Evolutionary conservation across 306 rosid genomes (phyloP), one percentile per base, ranked within the genome.

Genomic region (Lupinus albus): DNA sequence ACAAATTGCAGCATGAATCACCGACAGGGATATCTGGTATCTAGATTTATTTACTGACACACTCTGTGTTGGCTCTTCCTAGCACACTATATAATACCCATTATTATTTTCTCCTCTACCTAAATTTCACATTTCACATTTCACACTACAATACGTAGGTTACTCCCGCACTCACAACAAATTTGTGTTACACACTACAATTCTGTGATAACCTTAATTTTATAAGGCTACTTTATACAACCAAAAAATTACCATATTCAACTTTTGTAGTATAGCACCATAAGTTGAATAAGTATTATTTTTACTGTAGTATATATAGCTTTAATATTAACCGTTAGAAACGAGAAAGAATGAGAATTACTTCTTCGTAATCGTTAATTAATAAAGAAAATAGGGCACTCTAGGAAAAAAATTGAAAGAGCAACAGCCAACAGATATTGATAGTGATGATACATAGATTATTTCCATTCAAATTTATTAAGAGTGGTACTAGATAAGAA

Each of bases 31-130:
- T 60, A 42, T 59, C 78, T 58, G 48, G 6, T 0, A 13, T 59
- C 2, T 28, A 58, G 60, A 58, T 78, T 59, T 65, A 28, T 67
- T 49, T 68, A 5, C 73, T 56, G 73, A 64, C 81, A 65, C 50
- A 32, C 30, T 12, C 7, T 20, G 36, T 67, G 57, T 28, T 15
- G 7, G 47, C 13, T 52, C 73, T 33, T 38, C 13, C 32, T 17
- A 13, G 11, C 57, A 7, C 47, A 42, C 13, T 42, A 11, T 12
- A 42, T 0, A 42, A 42, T 42, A 11, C 1, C 47, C 47, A 4
- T 12, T 10, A 42, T 42, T 8, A 7, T 17, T 17, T 8, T 16
- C 9, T 57, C 63, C 1, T 7, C 35, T 8, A 10, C 59, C 12
- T 53, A 18, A 21, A 11, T 53, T 57, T 57, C 45, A 33, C 45